These are phyloP conservation scores for Phlebopus sp. DNA, from an alignment of 1,284 basidiomycete species.

Conservation along the genomic window DNA sequence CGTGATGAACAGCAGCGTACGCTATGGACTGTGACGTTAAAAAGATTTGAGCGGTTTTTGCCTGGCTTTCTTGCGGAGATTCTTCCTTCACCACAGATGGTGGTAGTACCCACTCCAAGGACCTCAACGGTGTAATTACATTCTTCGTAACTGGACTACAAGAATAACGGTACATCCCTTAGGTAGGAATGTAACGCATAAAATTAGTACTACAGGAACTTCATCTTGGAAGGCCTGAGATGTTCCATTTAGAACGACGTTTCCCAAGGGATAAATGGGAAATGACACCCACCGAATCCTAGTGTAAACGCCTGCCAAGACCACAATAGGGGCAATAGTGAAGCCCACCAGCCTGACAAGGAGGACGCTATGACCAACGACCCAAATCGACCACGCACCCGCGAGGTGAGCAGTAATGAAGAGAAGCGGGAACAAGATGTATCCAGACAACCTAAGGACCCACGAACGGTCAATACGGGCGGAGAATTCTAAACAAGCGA, in stretches of 20 bases:
- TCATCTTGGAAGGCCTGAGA: conserved; percentile 50
- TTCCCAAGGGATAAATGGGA: background rate
- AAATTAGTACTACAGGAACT: conserved; percentile 33
- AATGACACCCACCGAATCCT: conserved; percentile 44
- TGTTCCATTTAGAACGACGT: background rate
- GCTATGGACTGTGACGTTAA: conserved; percentile 81
- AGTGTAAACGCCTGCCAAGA: conserved; percentile 38
- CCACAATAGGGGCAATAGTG: conserved; percentile 47
- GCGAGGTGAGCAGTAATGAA: conserved; percentile 59
- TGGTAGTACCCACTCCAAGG: conserved; percentile 14
- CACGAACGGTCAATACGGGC: background rate
- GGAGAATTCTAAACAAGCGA: background rate
- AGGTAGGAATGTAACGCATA: background rate
- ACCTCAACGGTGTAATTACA: conserved; percentile 6
- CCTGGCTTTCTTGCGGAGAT: conserved; percentile 84
- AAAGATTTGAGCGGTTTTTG: conserved; percentile 83
- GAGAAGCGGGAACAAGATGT: conserved; percentile 54
- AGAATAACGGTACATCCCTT: background rate
- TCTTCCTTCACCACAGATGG: conserved; percentile 43
- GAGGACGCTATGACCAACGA: conserved; percentile 35
- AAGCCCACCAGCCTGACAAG: conserved; percentile 50
- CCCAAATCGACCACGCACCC: conserved; percentile 64
- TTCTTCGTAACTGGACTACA: conserved; percentile 3
- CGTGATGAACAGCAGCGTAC: conserved; percentile 69
- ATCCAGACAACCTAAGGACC: conserved; percentile 56